Base-by-base conservation (phyloP, 768 basidiomycete species). In the Coprinellus micaceus region DNA sequence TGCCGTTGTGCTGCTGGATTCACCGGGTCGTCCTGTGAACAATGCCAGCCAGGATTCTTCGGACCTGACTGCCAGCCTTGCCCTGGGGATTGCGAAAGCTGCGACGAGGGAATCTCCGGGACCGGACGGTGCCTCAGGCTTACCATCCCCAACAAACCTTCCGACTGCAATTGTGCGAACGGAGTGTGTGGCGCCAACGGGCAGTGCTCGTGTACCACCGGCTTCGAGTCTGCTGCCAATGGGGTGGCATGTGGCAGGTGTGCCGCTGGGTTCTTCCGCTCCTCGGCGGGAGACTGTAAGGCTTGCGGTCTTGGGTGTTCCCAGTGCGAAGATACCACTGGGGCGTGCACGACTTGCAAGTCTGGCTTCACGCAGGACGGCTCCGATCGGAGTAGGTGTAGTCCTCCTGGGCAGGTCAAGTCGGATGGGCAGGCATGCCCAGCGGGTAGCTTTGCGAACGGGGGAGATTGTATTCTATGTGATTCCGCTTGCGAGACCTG, bases 171-270 rank as follows among this genome's bases (percentile, higher is more conserved):
- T 64, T 96, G 93, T 64, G 59, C 86, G 49, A 94, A 94, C 63
- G 93, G 93, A 2, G 69, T 82, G 44, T 96, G 93, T 68, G 79
- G 79, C 1, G 60, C 79, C 0, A 79, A 81, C 54, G 85, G 88
- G 0, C 82, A 86, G 58, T 94, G 93, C 64, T 69, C 79, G 3
- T 95, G 93, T 66, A 85, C 86, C 61, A 66, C 83, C 0, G 93
- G 93, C 0, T 95, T 88, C 87, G 82, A 81, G 1, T 80, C 81
- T 0, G 84, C 78, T 1, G 72, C 73, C 46, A 86, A 90, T 61
- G 89, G 91, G 6, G 91, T 88, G 0, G 80, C 83, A 12, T 95
- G 92, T 66, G 82, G 88, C 11, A 75, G 82, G 52, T 95, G 93
- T 64, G 78, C 82, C 1, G 57, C 75, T 17, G 93, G 91, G 0